Base-by-base conservation (phyloP, 2,329 filamentous ascomycete genomes). In the Diaporthe longicolla region DNA sequence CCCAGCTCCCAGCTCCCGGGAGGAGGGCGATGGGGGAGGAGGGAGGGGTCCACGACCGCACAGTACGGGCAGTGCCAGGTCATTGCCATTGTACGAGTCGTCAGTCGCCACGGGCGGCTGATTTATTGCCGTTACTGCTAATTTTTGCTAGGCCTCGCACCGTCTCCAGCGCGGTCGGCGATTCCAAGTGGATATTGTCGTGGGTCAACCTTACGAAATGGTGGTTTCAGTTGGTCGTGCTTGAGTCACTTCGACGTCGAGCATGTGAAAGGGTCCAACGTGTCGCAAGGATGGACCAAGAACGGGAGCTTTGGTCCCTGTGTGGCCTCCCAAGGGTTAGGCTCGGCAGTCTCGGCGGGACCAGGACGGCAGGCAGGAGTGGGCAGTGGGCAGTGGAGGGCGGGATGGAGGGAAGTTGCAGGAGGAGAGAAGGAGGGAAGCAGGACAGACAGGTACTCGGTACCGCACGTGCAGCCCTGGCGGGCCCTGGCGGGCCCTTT, bases 241-340 rank as follows among this genome's bases (percentile, higher is more conserved):
- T 35, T 59, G 68, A 71, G 70, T 71, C 66, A 66, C 71, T 55
- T 69, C 9, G 40, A 73, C 58, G 40, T 71, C 57, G 32, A 65
- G 70, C 73, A 74, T 74, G 73, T 74, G 73, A 74, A 73, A 70
- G 58, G 65, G 57, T 52, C 17, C 50, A 48, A 40, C 43, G 55
- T 63, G 40, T 35, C 55, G 32, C 24, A 61, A 21, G 19, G 32
- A 71, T 35, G 54, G 26, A 59, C 37, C 52, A 40, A 45, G 59
- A 9, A 48, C 54, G 17, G 32, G 48, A 5, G 50, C 9, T 40
- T 65, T 21, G 29, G 50, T 15, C 35, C 24, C 15, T 57, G 59
- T 48, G 50, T 24, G 35, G 15, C 17, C 35, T 11, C 3, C 37
- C 29, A 59, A 45, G 55, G 35, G 29, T 52, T 9, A 40, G n/a